Evolutionary conservation across 495 filamentous ascomycete species (phyloP).

Genomic region (Penicillium antarcticum): DNA sequence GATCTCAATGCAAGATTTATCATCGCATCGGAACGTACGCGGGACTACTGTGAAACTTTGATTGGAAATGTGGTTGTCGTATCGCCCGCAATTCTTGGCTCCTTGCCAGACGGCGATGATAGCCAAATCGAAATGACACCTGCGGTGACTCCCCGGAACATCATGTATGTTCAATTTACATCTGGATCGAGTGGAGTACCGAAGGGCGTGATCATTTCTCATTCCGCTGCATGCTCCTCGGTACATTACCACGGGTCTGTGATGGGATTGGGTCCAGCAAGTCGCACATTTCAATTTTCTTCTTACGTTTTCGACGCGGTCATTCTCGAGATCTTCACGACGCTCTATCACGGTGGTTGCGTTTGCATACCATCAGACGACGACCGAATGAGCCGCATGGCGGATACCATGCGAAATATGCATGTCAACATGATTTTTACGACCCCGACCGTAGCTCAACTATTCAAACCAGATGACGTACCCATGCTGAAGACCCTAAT

Average conservation of each 20-base stretch:
- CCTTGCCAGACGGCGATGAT: neutral
- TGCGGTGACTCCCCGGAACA: neutral
- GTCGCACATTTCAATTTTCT: constrained; percentile 14
- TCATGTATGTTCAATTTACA: constrained; percentile 57
- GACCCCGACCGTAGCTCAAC: constrained; percentile 9
- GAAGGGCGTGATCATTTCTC: constrained; percentile 73
- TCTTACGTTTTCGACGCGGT: constrained; percentile 19
- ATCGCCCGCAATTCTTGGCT: neutral
- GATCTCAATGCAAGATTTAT: neutral
- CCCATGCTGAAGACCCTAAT: constrained; percentile 14
- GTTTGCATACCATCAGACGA: constrained; percentile 25
- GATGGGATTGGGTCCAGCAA: constrained; percentile 25
- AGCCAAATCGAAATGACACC: neutral
- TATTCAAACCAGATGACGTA: constrained; percentile 11
- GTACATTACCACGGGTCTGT: neutral
- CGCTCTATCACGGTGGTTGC: constrained; percentile 20
- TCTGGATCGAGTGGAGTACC: constrained; percentile 77
- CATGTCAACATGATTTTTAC: constrained; percentile 6
- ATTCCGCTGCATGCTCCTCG: constrained; percentile 35
- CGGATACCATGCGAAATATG: constrained; percentile 1
- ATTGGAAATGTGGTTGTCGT: neutral
- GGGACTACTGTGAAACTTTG: neutral
- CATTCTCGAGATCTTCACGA: constrained; percentile 16
- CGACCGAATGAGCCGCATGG: constrained; percentile 11
- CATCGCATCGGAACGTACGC: neutral